Conservation (phyloP, 768 basidiomycete genomes). For the Tulasnella sp. region DNA sequence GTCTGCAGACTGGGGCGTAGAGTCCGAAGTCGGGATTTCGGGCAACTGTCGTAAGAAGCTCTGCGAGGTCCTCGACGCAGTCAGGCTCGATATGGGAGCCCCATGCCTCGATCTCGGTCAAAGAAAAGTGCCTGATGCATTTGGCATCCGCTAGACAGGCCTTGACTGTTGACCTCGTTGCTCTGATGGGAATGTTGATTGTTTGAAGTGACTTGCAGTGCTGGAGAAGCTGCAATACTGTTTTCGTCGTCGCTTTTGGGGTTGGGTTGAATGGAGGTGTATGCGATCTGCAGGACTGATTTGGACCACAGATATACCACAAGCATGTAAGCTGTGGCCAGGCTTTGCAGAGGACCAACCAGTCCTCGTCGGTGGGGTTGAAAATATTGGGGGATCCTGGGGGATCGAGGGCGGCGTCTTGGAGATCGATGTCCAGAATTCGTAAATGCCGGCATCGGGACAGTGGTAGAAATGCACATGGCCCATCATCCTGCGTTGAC, state of each 20-base stretch:
- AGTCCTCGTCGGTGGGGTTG: background rate
- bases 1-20: background rate
- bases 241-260: background rate
- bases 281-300: slow-evolving; percentile 4
- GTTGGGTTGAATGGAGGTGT: slow-evolving; percentile 5
- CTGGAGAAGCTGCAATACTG: background rate
- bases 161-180: background rate
- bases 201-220: slow-evolving; percentile 1
- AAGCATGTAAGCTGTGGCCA: background rate
- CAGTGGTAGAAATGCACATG: background rate
- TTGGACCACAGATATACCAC: background rate
- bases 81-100: background rate
- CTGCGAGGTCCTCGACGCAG: background rate
- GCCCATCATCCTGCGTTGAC: background rate
- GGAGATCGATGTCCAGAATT: background rate
- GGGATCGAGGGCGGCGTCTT: background rate
- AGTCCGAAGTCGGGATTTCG: background rate
- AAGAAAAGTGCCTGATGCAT: background rate
- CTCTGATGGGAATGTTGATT: background rate
- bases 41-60: background rate
- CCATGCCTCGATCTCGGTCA: background rate
- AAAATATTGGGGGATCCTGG: background rate
- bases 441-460: background rate
- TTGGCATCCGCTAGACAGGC: background rate
- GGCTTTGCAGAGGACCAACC: background rate